Base-by-base conservation (phyloP, 2,329 filamentous ascomycete species). In the Orbilia quercus region DNA sequence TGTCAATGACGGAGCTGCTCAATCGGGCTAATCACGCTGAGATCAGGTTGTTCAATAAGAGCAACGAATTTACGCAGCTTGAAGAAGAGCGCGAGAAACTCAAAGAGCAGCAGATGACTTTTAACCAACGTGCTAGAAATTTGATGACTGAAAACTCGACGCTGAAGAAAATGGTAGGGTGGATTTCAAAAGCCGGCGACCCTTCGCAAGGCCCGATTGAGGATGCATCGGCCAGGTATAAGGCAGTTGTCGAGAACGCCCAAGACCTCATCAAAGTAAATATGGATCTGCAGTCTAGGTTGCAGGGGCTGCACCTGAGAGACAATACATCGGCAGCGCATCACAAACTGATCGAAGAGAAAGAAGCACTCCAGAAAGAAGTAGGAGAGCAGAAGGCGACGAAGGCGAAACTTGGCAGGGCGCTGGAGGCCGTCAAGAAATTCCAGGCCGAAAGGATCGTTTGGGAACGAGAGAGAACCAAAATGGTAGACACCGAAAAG, bases 11-110 rank as follows among this genome's bases (percentile, higher is more conserved):
- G 28, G 65, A 70, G 22, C n/a, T 28, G 3, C 38, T 62, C 2
- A 70, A 70, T 20, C 40, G 45, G 38, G 36, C 48, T 6, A 54
- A 50, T 16, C 60, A 45, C 18, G n/a, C 28, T 12, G 55, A 60
- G 12, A 28, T 23, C 18, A 31, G 2, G 31, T n/a, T 6, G n/a
- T 51, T 18, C 11, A 6, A 9, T 50, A 51, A 34, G 5, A 40
- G 1, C 20, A 22, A 18, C 44, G 25, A 28, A 11, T 20, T 7
- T 25, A 36, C 38, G 22, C 9, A 51, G 23, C 4, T 55, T 2
- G 48, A 70, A 22, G 25, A 22, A 22, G 23, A 42, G 22, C 7
- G 34, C 1, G 18, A 9, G 5, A 45, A n/a, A 6, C 36, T 50
- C 11, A 48, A 51, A 3, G 14, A 36, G 3, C 6, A 25, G 18